A percentile compares a stretch with the other conserved stretches of the same genome.
phyloP scores from a whole-genome alignment of 768 basidiomycete species.

The Tylopilus balloui region DNA sequence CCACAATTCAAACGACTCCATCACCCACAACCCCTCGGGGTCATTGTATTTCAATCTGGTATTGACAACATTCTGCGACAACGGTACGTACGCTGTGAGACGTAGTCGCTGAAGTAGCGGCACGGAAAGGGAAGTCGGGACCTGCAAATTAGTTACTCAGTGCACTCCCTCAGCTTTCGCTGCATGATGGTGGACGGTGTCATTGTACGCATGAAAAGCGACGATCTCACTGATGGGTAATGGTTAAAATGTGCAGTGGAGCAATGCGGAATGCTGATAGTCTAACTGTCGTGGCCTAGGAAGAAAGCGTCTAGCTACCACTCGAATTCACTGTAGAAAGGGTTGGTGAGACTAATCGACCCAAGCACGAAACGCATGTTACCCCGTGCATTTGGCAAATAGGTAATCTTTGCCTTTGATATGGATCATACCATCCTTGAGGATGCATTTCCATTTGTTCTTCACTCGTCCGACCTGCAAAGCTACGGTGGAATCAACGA shows the following conservation, averaged over 20 bases:
- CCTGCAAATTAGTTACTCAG: background rate
- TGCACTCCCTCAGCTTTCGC: slow-evolving; percentile 1
- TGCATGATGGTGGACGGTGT: slow-evolving; percentile 12
- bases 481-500: background rate
- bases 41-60: background rate
- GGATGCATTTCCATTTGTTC: slow-evolving; percentile 98
- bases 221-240: slow-evolving; percentile 18
- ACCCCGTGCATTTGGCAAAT: slow-evolving; percentile 97
- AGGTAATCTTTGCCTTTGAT: slow-evolving; percentile 97
- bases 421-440: slow-evolving; percentile 97
- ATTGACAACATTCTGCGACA: background rate
- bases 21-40: slow-evolving; percentile 4
- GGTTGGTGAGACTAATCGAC: background rate
- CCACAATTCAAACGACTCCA: slow-evolving; percentile 1
- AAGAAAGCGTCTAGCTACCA: slow-evolving; percentile 31
- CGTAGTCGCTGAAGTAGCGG: no score
- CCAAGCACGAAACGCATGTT: slow-evolving; percentile 25
- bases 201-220: slow-evolving; percentile 21
- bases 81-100: background rate
- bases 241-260: slow-evolving; percentile 24
- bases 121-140: background rate
- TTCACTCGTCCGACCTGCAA: slow-evolving; percentile 94
- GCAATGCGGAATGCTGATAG: slow-evolving; percentile 21
- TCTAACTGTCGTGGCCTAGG: slow-evolving; percentile 13
- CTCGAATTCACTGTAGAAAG: slow-evolving; percentile 38